Conservation (phyloP, 2,329 filamentous ascomycete genomes). For the Thielaviopsis euricoi region DNA sequence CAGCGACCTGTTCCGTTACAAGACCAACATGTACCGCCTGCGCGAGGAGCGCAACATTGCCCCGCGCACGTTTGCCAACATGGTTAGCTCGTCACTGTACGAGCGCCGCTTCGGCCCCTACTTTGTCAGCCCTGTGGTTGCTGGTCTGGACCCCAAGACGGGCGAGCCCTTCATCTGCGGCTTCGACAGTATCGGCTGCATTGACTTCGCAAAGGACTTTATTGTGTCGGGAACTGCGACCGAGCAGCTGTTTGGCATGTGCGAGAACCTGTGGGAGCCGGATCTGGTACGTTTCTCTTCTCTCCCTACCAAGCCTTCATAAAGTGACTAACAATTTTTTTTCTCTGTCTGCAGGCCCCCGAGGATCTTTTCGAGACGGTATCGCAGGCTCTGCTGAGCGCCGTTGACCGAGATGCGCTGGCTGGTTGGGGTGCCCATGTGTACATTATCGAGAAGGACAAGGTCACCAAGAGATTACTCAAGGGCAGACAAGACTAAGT, state of each 20-base stretch:
- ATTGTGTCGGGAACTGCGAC: constrained; percentile 93
- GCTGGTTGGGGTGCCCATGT: constrained; percentile 98
- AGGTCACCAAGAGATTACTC: constrained; percentile 96
- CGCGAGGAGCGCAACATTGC: constrained; percentile 95
- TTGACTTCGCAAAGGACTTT: constrained; percentile 99
- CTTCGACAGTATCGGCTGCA: constrained; percentile 97
- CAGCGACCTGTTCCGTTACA: constrained; percentile 95
- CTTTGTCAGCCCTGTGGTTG: constrained; percentile 89
- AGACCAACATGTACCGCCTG: constrained; percentile 99
- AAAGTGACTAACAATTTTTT: neutral
- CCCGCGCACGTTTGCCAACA: constrained; percentile 88
- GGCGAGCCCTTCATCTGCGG: constrained; percentile 96
- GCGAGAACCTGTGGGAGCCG: constrained; percentile 94
- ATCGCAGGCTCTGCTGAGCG: constrained; percentile 87
- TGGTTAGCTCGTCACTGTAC: constrained; percentile 81
- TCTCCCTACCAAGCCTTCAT: neutral
- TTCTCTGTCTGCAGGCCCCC: constrained; percentile 41
- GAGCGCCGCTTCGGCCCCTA: constrained; percentile 92
- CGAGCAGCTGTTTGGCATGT: constrained; percentile 97
- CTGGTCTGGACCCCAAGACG: constrained; percentile 85
- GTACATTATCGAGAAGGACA: constrained; percentile 99
- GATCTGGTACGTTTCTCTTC: constrained; percentile 55
- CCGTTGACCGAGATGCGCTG: constrained; percentile 88
- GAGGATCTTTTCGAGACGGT: constrained; percentile 98
- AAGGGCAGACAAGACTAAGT: constrained; percentile 88